Base-by-base conservation (phyloP, 176 grass and related monocot species). In the Tillandsia fasciculata region DNA sequence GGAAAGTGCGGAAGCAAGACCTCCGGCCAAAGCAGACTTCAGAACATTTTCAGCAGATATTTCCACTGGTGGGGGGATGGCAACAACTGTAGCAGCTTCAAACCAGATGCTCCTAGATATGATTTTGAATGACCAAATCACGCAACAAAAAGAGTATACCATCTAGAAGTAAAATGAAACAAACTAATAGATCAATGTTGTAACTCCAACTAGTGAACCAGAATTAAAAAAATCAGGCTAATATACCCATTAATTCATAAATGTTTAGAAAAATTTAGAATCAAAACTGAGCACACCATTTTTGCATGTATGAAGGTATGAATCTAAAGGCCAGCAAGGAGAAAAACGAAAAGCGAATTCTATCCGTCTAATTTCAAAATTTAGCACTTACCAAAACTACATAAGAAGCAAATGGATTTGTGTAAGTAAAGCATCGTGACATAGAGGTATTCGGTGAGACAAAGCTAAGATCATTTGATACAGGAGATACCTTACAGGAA, bases 1-100 rank as follows among this genome's bases (percentile, higher is more conserved):
- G 56, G 93, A 92, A 81, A 97, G 86, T 1, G 93, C 93, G 75
- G 82, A 86, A 71, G 94, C 94, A 83, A 97, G 89, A 59, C 94
- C 89, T 67, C 94, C 94, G 77, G 89, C 94, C 77, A 97, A 90
- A 81, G 94, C 94, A 50, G 94, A 91, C 56, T 92, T 97, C 67
- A 97, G 72, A 74, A 97, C 94, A 72, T 72, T 97, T 66, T 80
- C 86, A 2, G 89, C 72, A 11, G 88, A 84, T 81, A 97, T 92
- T 68, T 97, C 83, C 42, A 97, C 84, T 65, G 94, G 89, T 64
- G 94, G 94, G 63, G 94, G 81, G 20, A 97, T 80, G 64, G 84
- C 84, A 74, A 97, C 89, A 61, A 92, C 80, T 49, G 94, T 97
- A 67, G 94, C 86, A 64, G 94, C 94, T 81, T 97, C 94, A 82